Percentiles rank a stretch among this genome's conserved stretches.
Conservation (phyloP, 495 filamentous ascomycete species). For the Articulospora tetracladia region DNA sequence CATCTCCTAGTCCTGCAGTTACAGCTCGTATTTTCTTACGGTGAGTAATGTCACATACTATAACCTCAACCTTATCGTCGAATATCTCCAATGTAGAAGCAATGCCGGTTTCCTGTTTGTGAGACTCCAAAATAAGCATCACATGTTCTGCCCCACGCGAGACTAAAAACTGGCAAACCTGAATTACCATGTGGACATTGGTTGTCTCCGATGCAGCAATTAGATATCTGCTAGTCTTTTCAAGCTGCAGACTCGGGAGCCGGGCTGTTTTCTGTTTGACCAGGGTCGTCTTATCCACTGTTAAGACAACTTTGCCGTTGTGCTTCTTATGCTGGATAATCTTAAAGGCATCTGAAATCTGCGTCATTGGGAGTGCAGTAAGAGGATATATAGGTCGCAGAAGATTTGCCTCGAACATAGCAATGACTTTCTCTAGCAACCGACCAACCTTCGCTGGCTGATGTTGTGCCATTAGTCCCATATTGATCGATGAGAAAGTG, state of each 20-base stretch:
- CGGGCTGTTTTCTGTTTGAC: background rate
- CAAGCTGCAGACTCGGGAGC: background rate
- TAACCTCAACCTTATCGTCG: too few relatives aligned
- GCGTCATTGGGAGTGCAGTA: constrained; percentile 31
- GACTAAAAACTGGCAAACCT: too few relatives aligned
- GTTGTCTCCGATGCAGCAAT: too few relatives aligned
- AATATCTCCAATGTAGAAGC: too few relatives aligned
- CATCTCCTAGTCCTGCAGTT: too few relatives aligned
- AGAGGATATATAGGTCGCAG: constrained; percentile 33
- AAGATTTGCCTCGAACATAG: constrained; percentile 26
- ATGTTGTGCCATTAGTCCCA: constrained; percentile 8
- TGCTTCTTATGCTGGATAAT: constrained; percentile 46
- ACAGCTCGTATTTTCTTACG: too few relatives aligned
- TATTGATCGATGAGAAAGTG: constrained; percentile 9
- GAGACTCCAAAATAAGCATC: too few relatives aligned
- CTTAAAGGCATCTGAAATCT: constrained; percentile 43
- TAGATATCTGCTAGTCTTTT: too few relatives aligned
- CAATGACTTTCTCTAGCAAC: background rate
- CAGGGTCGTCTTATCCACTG: background rate
- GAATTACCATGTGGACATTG: too few relatives aligned
- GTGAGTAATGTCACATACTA: too few relatives aligned
- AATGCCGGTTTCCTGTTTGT: too few relatives aligned
- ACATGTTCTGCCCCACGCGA: too few relatives aligned
- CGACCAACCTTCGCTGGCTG: background rate
- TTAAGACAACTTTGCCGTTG: constrained; percentile 47